Base-by-base conservation (phyloP, 345 rosid species). In the Bruguiera gymnorhiza region DNA sequence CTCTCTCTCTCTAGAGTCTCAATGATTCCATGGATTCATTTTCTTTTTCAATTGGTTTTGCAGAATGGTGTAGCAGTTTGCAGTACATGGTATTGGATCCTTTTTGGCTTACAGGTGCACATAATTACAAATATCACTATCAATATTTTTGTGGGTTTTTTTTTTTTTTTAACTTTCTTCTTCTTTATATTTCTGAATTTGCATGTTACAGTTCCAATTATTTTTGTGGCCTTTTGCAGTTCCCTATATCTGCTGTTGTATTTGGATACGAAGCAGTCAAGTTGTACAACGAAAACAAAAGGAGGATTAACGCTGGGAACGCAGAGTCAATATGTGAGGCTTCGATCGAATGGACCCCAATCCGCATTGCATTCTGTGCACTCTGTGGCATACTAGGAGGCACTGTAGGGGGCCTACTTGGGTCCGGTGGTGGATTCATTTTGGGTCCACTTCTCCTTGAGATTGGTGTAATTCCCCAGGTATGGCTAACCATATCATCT, bases 351-450 rank as follows among this genome's bases (percentile, higher is more conserved):
- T 94, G 98, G 98, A 91, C 89, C 7, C 81, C 86, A 30, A 18
- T 83, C 72, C 84, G 89, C 75, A 82, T 94, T 63, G 75, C 81
- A 57, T 89, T 91, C 69, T 91, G 97, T 71, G 97, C 96, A 36
- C 78, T 94, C 1, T 94, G 96, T 73, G 93, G 95, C 24, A 72
- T 87, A 67, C 54, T 86, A 27, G 98, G 98, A 57, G 98, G 97
- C 39, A 83, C 88, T 0, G 97, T 94, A 0, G 98, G 98, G 3
- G 98, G 98, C 66, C 86, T 94, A 5, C 96, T 91, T 0, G 98
- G 98, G 21, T 89, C 98, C 0, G 97, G 98, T n/a, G 98, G 98
- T 29, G 98, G 97, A 0, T 94, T 94, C 89, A 85, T 94, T 64
- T 84, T 94, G 5, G 98, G 98, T 0, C 98, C 98, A 0, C 86